Evolutionary conservation across 208 protist species (phyloP), one percentile per base, ranked within the genome.

Genomic region (Crithidia fasciculata): DNA sequence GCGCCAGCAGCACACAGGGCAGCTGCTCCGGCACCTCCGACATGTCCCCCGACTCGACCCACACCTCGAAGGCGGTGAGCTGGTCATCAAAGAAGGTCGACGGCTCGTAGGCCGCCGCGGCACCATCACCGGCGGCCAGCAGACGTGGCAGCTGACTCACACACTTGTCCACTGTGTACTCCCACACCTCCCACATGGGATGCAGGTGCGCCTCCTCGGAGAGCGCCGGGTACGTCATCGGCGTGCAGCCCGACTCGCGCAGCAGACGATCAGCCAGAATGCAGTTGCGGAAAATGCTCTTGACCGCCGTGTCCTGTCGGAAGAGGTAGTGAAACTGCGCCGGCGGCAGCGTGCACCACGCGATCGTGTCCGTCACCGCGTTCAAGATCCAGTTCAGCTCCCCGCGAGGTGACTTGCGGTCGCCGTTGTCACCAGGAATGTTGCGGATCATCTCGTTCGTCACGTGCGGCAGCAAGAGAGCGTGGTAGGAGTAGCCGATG

Each of bases 311-410:
- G 78, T 99, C 98, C 57, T 99, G 96, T 13, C 97, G 90, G 75
- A 99, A 99, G 10, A 99, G 79, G 63, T 91, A 87, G 81, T 99
- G 92, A 79, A 99, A 99, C 53, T 98, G 84, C 6, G 90, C 71
- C 36, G 85, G 80, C 37, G 93, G 84, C 50, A 99, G 68, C 3
- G 97, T 93, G 76, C 96, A 99, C 98, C 98, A 99, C 36, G 98
- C 98, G 61, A 99, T 99, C 1, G 98, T 98, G 82, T 99, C 98
- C 2, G 98, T 99, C 44, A 99, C 90, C 3, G 99, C 98, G 13
- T 95, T 99, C 63, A 99, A 98, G 45, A 99, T 99, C 98, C 97
- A 99, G 72, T 99, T 98, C 16, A 99, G 91, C 77, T 99, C 98
- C 12, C 98, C 98, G 4, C 97, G 78, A 8, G 95, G 93, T 5